phyloP scores from a whole-genome alignment of 73 alveolate species.

The Durusdinium trenchii region DNA sequence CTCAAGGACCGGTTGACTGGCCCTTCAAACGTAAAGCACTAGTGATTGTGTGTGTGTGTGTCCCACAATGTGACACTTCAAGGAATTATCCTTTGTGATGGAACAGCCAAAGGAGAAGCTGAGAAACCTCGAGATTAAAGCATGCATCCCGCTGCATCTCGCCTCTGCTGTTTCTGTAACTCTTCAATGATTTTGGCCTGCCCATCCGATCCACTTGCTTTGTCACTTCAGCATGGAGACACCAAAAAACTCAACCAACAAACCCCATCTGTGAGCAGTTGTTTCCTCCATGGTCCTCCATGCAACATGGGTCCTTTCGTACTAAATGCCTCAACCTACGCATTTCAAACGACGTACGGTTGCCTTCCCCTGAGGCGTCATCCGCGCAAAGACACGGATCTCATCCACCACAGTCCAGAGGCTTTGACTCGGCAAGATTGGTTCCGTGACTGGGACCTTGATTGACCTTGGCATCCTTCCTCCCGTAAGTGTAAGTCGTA shows the following conservation, averaged over 20 bases:
- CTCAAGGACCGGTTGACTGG: neutral
- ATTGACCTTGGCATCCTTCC: neutral
- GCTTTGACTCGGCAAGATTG: neutral
- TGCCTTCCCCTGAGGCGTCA: constrained; percentile 95
- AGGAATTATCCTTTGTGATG: neutral
- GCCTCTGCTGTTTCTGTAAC: constrained; percentile 86
- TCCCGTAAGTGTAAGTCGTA: too few species aligned
- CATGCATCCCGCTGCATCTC: neutral
- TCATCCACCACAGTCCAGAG: constrained; percentile 65
- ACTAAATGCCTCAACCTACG: neutral
- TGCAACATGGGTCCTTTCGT: too few species aligned
- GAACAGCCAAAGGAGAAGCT: neutral
- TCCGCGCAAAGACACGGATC: constrained; percentile 85
- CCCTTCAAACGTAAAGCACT: neutral
- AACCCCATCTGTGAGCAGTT: neutral
- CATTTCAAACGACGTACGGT: neutral
- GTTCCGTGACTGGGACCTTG: neutral
- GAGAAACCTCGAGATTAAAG: neutral
- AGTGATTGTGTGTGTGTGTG: neutral
- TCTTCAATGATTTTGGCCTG: constrained; percentile 92
- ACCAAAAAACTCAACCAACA: too few species aligned
- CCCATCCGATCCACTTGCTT: neutral
- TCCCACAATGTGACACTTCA: neutral
- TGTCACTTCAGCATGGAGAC: neutral
- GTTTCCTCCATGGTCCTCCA: too few species aligned